phyloP scores from a whole-genome alignment of 164 flowering plant species.

The Vitis amurensis region DNA sequence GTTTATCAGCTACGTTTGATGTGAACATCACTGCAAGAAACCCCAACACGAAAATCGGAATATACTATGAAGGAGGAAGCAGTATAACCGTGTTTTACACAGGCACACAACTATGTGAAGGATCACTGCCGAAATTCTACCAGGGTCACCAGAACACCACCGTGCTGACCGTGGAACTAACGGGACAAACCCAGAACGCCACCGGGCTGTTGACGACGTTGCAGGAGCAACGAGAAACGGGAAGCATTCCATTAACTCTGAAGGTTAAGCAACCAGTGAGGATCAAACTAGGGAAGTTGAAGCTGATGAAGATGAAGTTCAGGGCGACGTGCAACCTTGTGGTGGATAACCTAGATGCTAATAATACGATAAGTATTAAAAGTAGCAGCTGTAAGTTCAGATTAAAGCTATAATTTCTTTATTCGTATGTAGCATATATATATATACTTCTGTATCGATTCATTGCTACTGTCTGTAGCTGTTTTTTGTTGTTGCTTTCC shows the following conservation, averaged over 20 bases:
- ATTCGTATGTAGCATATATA: background rate
- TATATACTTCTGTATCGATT: too few relatives aligned
- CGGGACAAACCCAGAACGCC: slow-evolving; percentile 53
- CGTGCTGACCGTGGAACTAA: slow-evolving; percentile 38
- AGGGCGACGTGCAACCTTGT: slow-evolving; percentile 53
- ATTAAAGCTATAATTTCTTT: slow-evolving; percentile 35
- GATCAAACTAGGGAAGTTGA: slow-evolving; percentile 71
- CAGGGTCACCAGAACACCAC: slow-evolving; percentile 91
- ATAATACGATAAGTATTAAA: slow-evolving; percentile 40
- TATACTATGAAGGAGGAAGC: slow-evolving; percentile 71
- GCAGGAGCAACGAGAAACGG: slow-evolving; percentile 47
- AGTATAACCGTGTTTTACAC: slow-evolving; percentile 49
- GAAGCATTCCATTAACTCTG: slow-evolving; percentile 59
- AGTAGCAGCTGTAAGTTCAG: slow-evolving; percentile 61
- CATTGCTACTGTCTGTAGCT: too few relatives aligned
- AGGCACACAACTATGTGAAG: slow-evolving; percentile 49
- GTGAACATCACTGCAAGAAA: slow-evolving; percentile 68
- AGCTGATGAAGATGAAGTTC: slow-evolving; percentile 64
- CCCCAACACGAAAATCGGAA: slow-evolving; percentile 81
- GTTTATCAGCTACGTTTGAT: slow-evolving; percentile 48
- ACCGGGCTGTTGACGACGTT: slow-evolving; percentile 31
- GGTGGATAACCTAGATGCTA: slow-evolving; percentile 49
- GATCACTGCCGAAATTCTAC: slow-evolving; percentile 73
- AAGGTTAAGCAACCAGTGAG: slow-evolving; percentile 67
- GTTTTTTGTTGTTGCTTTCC: too few relatives aligned